phyloP scores from a whole-genome alignment of 106 monocot species.

The Allium cepa region DNA sequence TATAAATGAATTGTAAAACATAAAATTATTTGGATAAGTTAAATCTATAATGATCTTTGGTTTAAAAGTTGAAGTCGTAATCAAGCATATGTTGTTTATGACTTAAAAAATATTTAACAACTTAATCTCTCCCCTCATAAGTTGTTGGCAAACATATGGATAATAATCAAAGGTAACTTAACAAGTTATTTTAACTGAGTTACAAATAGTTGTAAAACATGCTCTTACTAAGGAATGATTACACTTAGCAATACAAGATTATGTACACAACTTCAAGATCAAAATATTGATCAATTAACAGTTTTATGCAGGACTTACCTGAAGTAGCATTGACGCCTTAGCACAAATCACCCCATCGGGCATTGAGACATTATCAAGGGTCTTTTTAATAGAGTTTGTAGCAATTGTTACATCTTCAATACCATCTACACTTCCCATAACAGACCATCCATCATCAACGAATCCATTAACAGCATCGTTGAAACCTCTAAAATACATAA shows the following conservation, averaged over 20 bases:
- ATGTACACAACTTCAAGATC: background rate
- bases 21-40: too few relatives aligned
- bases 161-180: too few relatives aligned
- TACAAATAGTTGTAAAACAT: too few relatives aligned
- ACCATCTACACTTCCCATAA: conserved; percentile 57
- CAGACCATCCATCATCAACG: conserved; percentile 85
- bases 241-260: too few relatives aligned
- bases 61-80: too few relatives aligned
- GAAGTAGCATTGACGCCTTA: conserved; percentile 93
- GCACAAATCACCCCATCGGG: conserved; percentile 79
- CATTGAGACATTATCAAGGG: conserved; percentile 14
- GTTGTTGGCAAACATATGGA: too few relatives aligned
- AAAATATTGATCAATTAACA: background rate
- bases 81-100: too few relatives aligned
- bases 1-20: background rate
- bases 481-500: conserved; percentile 51
- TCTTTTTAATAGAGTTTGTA: conserved; percentile 41
- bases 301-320: conserved; percentile 19
- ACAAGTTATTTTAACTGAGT: too few relatives aligned
- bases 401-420: conserved; percentile 72
- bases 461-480: conserved; percentile 97
- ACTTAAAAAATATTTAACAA: too few relatives aligned
- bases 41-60: too few relatives aligned
- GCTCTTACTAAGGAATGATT: too few relatives aligned
- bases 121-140: too few relatives aligned